Conservation (phyloP, 768 basidiomycete genomes). For the Tylopilus balloui region DNA sequence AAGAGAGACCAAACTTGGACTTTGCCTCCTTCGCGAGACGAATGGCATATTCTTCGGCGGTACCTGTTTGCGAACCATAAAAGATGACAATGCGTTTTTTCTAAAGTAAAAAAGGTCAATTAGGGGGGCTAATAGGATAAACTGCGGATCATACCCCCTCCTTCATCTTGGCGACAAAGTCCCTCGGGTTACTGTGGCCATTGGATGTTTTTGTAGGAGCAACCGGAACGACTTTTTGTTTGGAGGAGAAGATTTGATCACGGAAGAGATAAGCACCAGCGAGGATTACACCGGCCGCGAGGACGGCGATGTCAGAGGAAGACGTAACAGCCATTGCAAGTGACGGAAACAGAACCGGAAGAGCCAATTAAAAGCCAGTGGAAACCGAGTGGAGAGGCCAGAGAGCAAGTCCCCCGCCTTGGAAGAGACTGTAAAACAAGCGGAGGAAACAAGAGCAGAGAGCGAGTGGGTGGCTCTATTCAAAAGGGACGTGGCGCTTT, state of each 20-base stretch:
- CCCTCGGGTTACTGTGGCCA: constrained; percentile 83
- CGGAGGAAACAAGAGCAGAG: constrained; percentile 15
- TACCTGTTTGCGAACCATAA: constrained; percentile 98
- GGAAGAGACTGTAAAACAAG: constrained; percentile 2
- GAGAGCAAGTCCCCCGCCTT: background rate
- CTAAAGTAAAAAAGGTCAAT: constrained; percentile 37
- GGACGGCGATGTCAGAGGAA: constrained; percentile 67
- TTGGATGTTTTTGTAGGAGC: constrained; percentile 45
- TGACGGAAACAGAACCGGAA: constrained; percentile 1
- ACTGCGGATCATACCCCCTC: constrained; percentile 59
- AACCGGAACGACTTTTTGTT: constrained; percentile 52
- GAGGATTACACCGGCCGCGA: constrained; percentile 68
- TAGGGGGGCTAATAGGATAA: constrained; percentile 2
- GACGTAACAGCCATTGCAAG: constrained; percentile 54
- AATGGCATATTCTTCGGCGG: constrained; percentile 96
- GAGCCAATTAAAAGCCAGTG: background rate
- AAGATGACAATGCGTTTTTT: constrained; percentile 97
- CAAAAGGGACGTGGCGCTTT: constrained; percentile 37
- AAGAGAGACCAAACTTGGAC: constrained; percentile 90
- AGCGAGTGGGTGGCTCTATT: background rate
- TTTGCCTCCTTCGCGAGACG: constrained; percentile 98
- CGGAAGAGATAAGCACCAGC: constrained; percentile 81
- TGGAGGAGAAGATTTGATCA: constrained; percentile 70
- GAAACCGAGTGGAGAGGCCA: background rate
- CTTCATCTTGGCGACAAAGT: constrained; percentile 94